Base-by-base conservation (phyloP, 2,329 filamentous ascomycete genomes). In the Colletotrichum horii region DNA sequence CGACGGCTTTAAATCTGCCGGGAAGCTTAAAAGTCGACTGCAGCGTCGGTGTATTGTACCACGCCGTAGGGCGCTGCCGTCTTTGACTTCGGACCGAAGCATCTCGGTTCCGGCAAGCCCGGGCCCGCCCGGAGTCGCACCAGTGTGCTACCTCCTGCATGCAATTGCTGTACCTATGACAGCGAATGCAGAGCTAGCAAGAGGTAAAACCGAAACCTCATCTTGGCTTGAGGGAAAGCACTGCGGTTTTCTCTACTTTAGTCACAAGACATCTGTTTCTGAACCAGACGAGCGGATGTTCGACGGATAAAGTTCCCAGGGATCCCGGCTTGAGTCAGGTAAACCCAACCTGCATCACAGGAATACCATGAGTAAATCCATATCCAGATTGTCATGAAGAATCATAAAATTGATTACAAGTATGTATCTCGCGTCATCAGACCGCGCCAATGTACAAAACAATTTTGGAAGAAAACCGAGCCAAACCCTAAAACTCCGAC, bases 11-110 rank as follows among this genome's bases (percentile, higher is more conserved):
- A 2, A 55, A 16, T 19, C 14, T 34, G 32, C 32, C 8, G 2
- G 16, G 38, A 60, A 60, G 52, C 16, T 58, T 43, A 60, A 67
- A 56, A 16, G 11, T 19, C 24, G 4, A 43, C 43, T 8, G 19
- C 28, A 19, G 28, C 16, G 26, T 60, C 7, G 56, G n/a, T 8
- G 8, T 38, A 2, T 2, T 38, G 4, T 2, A 8, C 6, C 6
- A 4, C 28, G 26, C 22, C n/a, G 26, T 30, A 19, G 22, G 38
- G 34, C 64, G 64, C 26, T 8, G 43, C n/a, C n/a, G 16, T 16
- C 19, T 14, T 5, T 7, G 2, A 68, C 66, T 68, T 68, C 66
- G 66, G 66, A 68, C 66, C 66, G 66, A 68, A 60, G 7, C 2
- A 38, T 30, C 36, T 66, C 26, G 62, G 62, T 11, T 19, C 34